Evolutionary conservation across 2,329 filamentous ascomycete genomes (phyloP).

Genomic region (Nigrospora osmanthi): DNA sequence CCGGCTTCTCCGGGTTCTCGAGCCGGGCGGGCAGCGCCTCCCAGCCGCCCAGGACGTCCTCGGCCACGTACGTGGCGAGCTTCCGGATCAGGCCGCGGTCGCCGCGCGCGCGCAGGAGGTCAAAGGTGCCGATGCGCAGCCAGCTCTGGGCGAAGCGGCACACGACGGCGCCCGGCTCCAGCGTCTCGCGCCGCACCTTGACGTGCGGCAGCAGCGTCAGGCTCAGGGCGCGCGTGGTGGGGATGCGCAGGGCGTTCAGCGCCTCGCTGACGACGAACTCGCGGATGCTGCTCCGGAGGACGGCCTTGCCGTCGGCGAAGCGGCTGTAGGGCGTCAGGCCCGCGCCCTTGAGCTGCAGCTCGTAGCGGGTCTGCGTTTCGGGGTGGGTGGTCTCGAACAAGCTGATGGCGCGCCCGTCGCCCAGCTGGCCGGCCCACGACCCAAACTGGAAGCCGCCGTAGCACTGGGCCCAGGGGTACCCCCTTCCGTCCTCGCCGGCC

Average conservation of each 20-base stretch:
- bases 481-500: constrained; percentile 25
- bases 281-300: constrained; percentile 83
- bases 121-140: constrained; percentile 92
- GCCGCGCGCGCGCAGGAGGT: constrained; percentile 75
- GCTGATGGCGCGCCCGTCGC: constrained; percentile 89
- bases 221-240: constrained; percentile 78
- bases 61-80: constrained; percentile 75
- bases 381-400: constrained; percentile 85
- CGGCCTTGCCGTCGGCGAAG: constrained; percentile 93
- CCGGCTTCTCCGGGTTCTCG: constrained; percentile 41
- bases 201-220: constrained; percentile 68
- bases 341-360: constrained; percentile 90
- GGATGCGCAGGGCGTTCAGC: constrained; percentile 77
- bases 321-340: constrained; percentile 90
- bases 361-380: constrained; percentile 64
- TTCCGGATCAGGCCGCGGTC: constrained; percentile 68
- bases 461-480: constrained; percentile 98
- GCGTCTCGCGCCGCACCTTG: constrained; percentile 67
- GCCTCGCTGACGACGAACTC: constrained; percentile 92
- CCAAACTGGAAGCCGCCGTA: constrained; percentile 82
- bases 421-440: constrained; percentile 90
- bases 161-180: constrained; percentile 90
- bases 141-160: constrained; percentile 85
- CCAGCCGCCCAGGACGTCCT: constrained; percentile 85
- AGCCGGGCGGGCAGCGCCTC: constrained; percentile 64